phyloP scores from a whole-genome alignment of 129 eudicot species.

The Chrysanthemum makinoi region DNA sequence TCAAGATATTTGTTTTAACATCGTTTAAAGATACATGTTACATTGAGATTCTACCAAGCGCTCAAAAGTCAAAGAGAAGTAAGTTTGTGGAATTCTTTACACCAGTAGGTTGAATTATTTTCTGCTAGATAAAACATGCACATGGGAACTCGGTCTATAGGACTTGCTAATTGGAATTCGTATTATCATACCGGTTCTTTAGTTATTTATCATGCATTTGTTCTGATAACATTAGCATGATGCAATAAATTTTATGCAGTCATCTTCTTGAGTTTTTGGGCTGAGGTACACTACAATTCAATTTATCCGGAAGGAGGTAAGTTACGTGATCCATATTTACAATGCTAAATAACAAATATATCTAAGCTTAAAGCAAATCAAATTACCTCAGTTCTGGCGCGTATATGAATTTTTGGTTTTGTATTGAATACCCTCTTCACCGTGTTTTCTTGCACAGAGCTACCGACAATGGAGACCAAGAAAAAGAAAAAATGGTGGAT shows the following conservation, averaged over 20 bases:
- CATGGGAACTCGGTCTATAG: not conserved
- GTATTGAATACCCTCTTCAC: not conserved
- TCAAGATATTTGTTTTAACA: slow-evolving; percentile 75
- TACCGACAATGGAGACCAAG: slow-evolving; percentile 27
- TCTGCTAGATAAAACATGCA: slow-evolving; percentile 14
- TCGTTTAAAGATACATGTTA: slow-evolving; percentile 83
- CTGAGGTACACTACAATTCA: slow-evolving; percentile 83
- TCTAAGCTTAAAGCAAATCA: not conserved
- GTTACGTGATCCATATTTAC: not conserved
- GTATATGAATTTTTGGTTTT: not conserved
- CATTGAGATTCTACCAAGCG: slow-evolving; percentile 73
- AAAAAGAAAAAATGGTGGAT: slow-evolving; percentile 49
- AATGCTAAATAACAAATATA: not conserved
- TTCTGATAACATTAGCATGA: not conserved
- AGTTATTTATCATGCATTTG: slow-evolving; percentile 9
- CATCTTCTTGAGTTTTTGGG: slow-evolving; percentile 82
- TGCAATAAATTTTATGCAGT: slow-evolving; percentile 45
- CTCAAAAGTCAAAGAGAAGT: slow-evolving; percentile 73
- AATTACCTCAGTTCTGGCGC: not conserved
- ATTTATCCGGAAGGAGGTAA: slow-evolving; percentile 78
- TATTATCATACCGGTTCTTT: not conserved
- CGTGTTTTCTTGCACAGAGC: slow-evolving; percentile 27
- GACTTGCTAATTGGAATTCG: not conserved
- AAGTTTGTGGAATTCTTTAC: slow-evolving; percentile 24
- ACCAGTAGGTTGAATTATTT: not conserved